Evolutionary conservation across 306 rosid species (phyloP).

Genomic region (Amphicarpaea edgeworthii): DNA sequence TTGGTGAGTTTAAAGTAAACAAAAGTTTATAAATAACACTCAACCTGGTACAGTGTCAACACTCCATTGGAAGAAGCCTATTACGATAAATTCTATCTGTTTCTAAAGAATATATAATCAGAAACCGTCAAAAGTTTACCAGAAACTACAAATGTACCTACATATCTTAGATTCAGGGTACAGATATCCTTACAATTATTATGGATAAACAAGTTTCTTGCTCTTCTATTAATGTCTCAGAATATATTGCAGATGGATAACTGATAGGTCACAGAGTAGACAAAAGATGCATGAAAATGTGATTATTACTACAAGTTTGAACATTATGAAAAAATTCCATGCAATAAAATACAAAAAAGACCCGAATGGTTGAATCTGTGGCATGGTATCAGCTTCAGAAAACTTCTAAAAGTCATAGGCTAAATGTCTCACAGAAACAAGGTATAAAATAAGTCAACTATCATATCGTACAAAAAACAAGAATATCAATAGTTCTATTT

Average conservation of each 20-base stretch:
- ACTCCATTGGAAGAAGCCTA: slow-evolving; percentile 55
- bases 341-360: slow-evolving; percentile 23
- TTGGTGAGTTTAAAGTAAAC: slow-evolving; percentile 74
- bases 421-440: not conserved
- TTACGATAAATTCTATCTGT: slow-evolving; percentile 44
- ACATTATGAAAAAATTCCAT: slow-evolving; percentile 28
- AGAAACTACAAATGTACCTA: slow-evolving; percentile 37
- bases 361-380: slow-evolving; percentile 21
- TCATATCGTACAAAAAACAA: slow-evolving; percentile 1
- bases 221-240: slow-evolving; percentile 9
- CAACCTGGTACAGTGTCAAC: slow-evolving; percentile 68
- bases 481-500: slow-evolving; percentile 17
- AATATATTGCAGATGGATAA: slow-evolving; percentile 11
- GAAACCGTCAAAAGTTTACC: slow-evolving; percentile 13
- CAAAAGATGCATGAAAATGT: slow-evolving; percentile 28
- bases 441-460: slow-evolving; percentile 27
- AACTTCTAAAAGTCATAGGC: slow-evolving; percentile 29
- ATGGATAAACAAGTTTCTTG: slow-evolving; percentile 28
- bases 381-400: slow-evolving; percentile 32
- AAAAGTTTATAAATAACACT: slow-evolving; percentile 57
- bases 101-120: slow-evolving; percentile 47
- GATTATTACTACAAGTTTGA: not conserved
- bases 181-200: slow-evolving; percentile 39
- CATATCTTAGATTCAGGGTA: slow-evolving; percentile 26
- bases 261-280: slow-evolving; percentile 15